Percentiles rank a stretch among this genome's conserved stretches.
These are phyloP conservation scores for Hygrophoropsis aurantiaca DNA, from an alignment of 768 basidiomycete genomes.

Conservation along the genomic window DNA sequence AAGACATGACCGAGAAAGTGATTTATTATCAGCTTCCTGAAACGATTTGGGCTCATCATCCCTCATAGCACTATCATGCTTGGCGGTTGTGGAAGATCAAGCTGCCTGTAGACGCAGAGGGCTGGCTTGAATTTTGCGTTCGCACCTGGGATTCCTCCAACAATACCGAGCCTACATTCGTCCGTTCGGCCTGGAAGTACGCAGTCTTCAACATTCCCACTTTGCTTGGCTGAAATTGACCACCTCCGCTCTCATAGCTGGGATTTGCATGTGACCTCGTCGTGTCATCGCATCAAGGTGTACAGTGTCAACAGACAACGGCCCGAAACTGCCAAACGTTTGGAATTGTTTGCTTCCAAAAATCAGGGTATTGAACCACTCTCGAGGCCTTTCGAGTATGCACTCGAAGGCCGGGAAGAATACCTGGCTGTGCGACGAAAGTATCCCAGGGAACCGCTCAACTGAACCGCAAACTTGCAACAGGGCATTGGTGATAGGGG, in stretches of 20 bases:
- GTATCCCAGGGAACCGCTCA: slow-evolving; percentile 32
- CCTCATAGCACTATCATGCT: slow-evolving; percentile 47
- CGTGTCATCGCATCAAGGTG: slow-evolving; percentile 52
- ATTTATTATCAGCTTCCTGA: background rate
- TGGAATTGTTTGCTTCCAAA: slow-evolving; percentile 38
- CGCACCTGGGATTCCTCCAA: slow-evolving; percentile 59
- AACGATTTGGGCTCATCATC: background rate
- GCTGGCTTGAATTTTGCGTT: slow-evolving; percentile 56
- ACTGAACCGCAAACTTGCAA: slow-evolving; percentile 12
- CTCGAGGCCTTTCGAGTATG: slow-evolving; percentile 39
- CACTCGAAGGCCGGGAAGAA: slow-evolving; percentile 31
- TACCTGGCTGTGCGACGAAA: slow-evolving; percentile 26
- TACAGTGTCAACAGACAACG: slow-evolving; percentile 49
- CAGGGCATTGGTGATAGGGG: too few relatives aligned
- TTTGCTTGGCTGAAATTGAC: background rate
- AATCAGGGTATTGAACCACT: slow-evolving; percentile 42
- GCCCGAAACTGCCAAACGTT: slow-evolving; percentile 42
- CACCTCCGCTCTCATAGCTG: slow-evolving; percentile 33
- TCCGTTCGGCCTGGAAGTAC: slow-evolving; percentile 56
- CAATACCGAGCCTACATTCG: slow-evolving; percentile 56
- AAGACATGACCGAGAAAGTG: slow-evolving; percentile 51
- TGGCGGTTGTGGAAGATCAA: slow-evolving; percentile 55
- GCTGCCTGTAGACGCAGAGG: slow-evolving; percentile 52
- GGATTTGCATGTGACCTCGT: slow-evolving; percentile 55
- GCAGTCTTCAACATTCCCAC: slow-evolving; percentile 11